Conservation (phyloP, 2,329 filamentous ascomycete genomes). For the Penicillium concentricum region DNA sequence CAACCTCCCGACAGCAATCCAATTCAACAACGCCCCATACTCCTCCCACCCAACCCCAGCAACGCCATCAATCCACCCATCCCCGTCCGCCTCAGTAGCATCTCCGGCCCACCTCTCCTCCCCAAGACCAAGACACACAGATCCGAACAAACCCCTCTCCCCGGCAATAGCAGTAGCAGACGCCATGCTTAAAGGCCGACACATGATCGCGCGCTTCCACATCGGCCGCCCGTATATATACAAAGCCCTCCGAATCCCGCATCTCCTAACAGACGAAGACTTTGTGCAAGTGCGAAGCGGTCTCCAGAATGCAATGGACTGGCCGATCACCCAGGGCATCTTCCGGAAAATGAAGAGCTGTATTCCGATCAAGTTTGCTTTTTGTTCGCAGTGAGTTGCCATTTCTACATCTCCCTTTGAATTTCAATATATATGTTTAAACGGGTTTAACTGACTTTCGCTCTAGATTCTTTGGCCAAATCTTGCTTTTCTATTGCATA, state of each 20-base stretch:
- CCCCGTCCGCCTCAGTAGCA: conserved; percentile 17
- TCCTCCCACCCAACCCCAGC: conserved; percentile 20
- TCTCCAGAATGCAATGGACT: conserved; percentile 43
- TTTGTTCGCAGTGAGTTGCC: conserved; percentile 39
- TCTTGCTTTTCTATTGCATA: conserved; percentile 45
- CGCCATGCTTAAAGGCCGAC: conserved; percentile 39
- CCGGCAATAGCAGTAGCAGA: conserved; percentile 38
- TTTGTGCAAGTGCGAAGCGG: conserved; percentile 40
- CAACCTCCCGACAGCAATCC: conserved; percentile 50
- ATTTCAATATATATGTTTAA: background rate
- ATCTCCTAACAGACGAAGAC: conserved; percentile 39
- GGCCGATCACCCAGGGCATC: conserved; percentile 41
- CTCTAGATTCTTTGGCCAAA: conserved; percentile 42
- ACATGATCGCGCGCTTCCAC: conserved; percentile 42
- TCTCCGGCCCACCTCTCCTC: conserved; percentile 24
- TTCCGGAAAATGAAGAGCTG: conserved; percentile 44
- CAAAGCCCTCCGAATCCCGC: conserved; percentile 43
- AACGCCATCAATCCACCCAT: conserved; percentile 23
- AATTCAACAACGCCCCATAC: conserved; percentile 40
- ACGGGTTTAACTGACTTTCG: background rate
- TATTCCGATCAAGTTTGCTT: conserved; percentile 43
- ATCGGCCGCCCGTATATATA: conserved; percentile 44
- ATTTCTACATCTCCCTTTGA: too few species aligned
- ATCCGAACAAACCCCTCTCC: conserved; percentile 27
- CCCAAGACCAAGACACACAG: conserved; percentile 10